Evolutionary conservation across 805 yeast species (phyloP), one percentile per base, ranked within the genome.

Genomic region (Sugiyamaella americana): DNA sequence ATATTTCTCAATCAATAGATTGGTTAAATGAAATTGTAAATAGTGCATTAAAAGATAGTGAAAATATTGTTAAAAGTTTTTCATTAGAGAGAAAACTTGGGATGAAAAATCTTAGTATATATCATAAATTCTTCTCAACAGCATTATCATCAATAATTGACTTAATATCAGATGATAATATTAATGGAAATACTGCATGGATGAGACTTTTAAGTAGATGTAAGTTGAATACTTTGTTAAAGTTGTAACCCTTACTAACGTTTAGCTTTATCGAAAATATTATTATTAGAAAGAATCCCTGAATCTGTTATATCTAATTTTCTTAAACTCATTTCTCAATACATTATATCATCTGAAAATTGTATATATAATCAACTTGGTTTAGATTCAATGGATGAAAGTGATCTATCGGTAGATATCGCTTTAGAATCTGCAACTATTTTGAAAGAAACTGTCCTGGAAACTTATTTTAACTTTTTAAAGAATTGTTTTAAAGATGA

Each of bases 1-100:
- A 37, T 22, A 19, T 38, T 13, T 4, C 17, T 13, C 32, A 10
- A n/a, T 4, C 37, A 18, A 16, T 22, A 5, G 19, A 5, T 13
- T 44, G 47, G 47, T 29, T 29, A 13, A 36, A 32, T 8, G 47
- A 30, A 5, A 35, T 35, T 13, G 37, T 35, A 10, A 11, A 35
- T 11, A 26, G 32, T 26, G 32, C 32, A 8, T 13, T 26, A 13
- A 26, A 26, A 26, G 32, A 26, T 26, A 26, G 11, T 8, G 11
- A 13, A 26, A 26, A 26, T 8, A 26, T 13, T 8, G 32, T 8
- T 8, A 26, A 13, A 26, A 8, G 13, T 13, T 8, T 13, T 13
- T 26, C 32, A 26, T 13, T 26, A 8, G 32, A 26, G 13, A 8
- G 32, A 26, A 13, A 26, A 26, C 32, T 26, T 26, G 32, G 13